phyloP scores from a whole-genome alignment of 148 eudicot species.

The Nyssa sinensis region DNA sequence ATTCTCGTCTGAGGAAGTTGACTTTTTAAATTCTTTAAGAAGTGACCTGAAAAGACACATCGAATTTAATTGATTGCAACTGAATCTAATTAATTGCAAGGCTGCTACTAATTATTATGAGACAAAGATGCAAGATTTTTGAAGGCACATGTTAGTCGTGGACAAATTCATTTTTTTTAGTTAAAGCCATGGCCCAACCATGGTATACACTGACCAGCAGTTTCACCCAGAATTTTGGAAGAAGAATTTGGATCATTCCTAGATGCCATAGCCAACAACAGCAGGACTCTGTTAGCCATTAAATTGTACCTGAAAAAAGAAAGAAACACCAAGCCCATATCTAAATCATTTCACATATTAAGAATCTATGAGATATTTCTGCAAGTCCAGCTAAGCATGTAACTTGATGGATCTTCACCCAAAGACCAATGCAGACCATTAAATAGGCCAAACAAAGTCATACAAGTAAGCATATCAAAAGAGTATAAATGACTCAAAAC shows the following conservation, averaged over 20 bases:
- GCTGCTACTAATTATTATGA: background rate
- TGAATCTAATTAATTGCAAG: conserved; percentile 6
- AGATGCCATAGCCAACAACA: conserved; percentile 87
- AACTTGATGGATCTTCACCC: background rate
- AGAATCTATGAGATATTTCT: background rate
- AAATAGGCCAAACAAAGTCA: conserved; percentile 1
- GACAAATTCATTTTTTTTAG: background rate
- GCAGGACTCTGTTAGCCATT: conserved; percentile 96
- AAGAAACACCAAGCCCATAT: background rate
- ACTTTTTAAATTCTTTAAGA: conserved; percentile 84
- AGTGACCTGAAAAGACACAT: conserved; percentile 71
- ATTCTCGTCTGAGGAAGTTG: conserved; percentile 98
- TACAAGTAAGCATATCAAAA: background rate
- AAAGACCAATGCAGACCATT: background rate
- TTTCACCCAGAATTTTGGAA: conserved; percentile 61
- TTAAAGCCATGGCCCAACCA: conserved; percentile 12
- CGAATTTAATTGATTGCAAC: conserved; percentile 5
- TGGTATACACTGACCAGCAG: conserved; percentile 65
- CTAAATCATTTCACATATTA: background rate
- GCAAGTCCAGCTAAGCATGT: background rate
- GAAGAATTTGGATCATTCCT: conserved; percentile 67
- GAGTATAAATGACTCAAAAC: background rate
- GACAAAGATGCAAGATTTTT: background rate
- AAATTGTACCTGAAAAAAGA: conserved; percentile 71
- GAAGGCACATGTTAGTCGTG: background rate